These are phyloP conservation scores for Pichia sp. DNA, from an alignment of 1,139 yeast species.

Conservation along the genomic window DNA sequence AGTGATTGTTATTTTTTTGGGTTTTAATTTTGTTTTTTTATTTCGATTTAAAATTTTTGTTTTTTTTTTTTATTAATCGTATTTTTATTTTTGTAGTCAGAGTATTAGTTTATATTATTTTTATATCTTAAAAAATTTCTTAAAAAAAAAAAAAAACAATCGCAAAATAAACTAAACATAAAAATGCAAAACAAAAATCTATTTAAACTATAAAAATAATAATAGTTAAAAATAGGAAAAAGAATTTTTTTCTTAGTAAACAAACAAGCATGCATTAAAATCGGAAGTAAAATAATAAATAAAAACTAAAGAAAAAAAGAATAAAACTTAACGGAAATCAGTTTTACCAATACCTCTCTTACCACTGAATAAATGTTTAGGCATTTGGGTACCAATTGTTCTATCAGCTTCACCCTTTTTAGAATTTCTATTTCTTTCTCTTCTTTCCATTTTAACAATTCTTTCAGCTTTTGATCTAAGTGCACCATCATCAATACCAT, in stretches of 20 bases:
- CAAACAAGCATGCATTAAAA: not conserved
- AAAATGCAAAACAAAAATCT: no score
- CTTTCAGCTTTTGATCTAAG: conserved; percentile 81
- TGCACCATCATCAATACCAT: conserved; percentile 82
- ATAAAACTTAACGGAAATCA: conserved; percentile 50
- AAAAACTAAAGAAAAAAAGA: not conserved
- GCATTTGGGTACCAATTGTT: conserved; percentile 76
- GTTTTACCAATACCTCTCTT: conserved; percentile 92
- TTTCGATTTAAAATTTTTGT: no score
- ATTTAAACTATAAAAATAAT: no score
- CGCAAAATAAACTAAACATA: no score
- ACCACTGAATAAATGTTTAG: conserved; percentile 93
- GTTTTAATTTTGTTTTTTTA: no score
- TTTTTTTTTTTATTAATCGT: no score
- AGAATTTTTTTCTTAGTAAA: conserved; percentile 1
- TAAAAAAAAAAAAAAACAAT: no score
- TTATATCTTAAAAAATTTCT: no score
- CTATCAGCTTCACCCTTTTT: conserved; percentile 96
- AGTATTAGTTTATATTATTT: no score
- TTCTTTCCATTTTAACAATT: conserved; percentile 81
- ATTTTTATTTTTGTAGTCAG: no score
- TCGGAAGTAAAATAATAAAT: not conserved
- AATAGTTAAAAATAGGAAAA: no score
- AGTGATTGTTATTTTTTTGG: no score
- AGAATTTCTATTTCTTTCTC: conserved; percentile 88